phyloP scores from a whole-genome alignment of 805 yeast species.

The Yamadazyma sp. region DNA sequence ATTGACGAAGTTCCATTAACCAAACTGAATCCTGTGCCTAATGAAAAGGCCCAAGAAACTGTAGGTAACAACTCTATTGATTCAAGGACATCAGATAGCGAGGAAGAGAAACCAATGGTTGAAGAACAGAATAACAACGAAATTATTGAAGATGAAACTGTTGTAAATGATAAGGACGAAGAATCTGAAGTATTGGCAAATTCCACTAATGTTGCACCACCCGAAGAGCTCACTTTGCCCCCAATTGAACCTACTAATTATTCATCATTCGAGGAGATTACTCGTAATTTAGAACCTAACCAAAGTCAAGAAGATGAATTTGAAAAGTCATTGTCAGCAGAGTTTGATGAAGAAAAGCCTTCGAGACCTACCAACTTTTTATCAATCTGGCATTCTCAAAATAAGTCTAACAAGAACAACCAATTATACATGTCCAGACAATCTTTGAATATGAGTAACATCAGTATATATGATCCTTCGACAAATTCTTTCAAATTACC shows the following conservation, averaged over 20 bases:
- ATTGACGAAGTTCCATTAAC: not conserved
- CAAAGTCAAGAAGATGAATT: slow-evolving; percentile 19
- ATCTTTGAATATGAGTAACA: slow-evolving; percentile 10
- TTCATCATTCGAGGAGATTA: slow-evolving; percentile 38
- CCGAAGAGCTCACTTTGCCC: slow-evolving; percentile 33
- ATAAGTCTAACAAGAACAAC: slow-evolving; percentile 15
- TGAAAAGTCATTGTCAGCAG: slow-evolving; percentile 42
- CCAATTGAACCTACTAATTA: slow-evolving; percentile 39
- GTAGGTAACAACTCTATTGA: too few relatives aligned
- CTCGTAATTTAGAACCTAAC: slow-evolving; percentile 20
- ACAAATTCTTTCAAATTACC: slow-evolving; percentile 23
- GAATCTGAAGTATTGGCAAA: slow-evolving; percentile 36
- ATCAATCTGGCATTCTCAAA: slow-evolving; percentile 43
- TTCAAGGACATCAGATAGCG: too few relatives aligned
- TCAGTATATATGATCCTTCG: slow-evolving; percentile 13
- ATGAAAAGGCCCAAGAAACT: too few relatives aligned
- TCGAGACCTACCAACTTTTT: slow-evolving; percentile 24
- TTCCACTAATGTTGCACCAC: slow-evolving; percentile 40
- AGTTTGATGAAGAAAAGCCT: slow-evolving; percentile 30
- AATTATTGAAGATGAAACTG: slow-evolving; percentile 1
- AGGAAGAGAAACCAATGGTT: too few relatives aligned
- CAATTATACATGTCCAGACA: slow-evolving; percentile 1
- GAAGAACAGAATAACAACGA: slow-evolving; percentile 1
- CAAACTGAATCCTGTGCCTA: not conserved
- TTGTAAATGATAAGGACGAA: not conserved